Conservation (phyloP, 805 yeast genomes). For the Yarrowia sp. region DNA sequence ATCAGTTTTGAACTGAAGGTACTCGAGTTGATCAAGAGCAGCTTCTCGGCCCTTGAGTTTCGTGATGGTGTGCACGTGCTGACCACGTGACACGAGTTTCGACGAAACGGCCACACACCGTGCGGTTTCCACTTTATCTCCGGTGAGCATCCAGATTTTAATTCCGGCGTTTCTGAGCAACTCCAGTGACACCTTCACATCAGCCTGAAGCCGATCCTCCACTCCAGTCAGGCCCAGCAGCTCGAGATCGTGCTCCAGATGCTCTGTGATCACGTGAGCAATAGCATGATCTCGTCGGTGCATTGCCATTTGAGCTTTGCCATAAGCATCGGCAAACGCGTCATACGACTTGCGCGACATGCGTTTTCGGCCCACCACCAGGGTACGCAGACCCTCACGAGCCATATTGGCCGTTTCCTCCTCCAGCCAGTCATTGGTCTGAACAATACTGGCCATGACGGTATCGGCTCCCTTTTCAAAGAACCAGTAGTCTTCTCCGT, state of each 20-base stretch:
- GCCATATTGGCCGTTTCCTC: constrained; percentile 98
- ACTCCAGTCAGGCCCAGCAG: constrained; percentile 93
- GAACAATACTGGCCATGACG: constrained; percentile 82
- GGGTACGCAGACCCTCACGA: constrained; percentile 92
- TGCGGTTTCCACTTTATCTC: constrained; percentile 98
- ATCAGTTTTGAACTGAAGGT: constrained; percentile 58
- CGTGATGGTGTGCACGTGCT: constrained; percentile 83
- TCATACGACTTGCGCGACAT: constrained; percentile 54
- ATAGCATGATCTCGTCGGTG: constrained; percentile 70
- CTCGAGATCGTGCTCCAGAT: constrained; percentile 79
- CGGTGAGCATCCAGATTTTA: constrained; percentile 98
- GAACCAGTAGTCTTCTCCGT: constrained; percentile 75
- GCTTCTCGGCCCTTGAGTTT: constrained; percentile 56
- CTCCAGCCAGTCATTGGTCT: constrained; percentile 89
- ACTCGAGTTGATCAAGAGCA: constrained; percentile 76
- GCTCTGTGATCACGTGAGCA: constrained; percentile 64
- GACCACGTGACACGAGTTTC: constrained; percentile 88
- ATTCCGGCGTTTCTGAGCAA: constrained; percentile 92
- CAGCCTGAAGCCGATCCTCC: constrained; percentile 88
- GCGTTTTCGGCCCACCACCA: constrained; percentile 87
- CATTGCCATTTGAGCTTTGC: constrained; percentile 76
- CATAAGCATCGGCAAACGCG: constrained; percentile 61
- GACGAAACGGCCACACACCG: constrained; percentile 97
- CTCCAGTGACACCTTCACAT: constrained; percentile 90
- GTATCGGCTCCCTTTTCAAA: constrained; percentile 95